These are phyloP conservation scores for Scenedesmus sp. DNA, from an alignment of 163 green algal genomes.

Conservation along the genomic window DNA sequence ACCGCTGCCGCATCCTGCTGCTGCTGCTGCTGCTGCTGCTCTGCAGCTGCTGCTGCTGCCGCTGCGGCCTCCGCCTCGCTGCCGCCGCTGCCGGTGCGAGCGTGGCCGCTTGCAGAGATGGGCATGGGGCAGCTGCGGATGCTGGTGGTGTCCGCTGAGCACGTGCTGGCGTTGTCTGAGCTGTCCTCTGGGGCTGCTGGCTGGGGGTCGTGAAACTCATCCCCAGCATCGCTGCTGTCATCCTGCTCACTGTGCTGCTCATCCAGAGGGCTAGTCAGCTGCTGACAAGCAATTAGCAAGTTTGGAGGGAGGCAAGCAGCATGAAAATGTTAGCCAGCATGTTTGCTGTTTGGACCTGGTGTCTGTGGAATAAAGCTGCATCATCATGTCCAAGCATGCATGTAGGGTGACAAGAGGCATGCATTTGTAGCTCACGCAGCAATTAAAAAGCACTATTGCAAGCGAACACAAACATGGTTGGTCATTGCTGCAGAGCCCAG, in stretches of 20 bases:
- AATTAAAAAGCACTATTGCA: not conserved
- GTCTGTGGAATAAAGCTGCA: not conserved
- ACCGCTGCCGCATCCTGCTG: conserved; percentile 29
- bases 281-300: not conserved
- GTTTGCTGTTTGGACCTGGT: too few species aligned
- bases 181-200: not conserved
- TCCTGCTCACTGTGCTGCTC: not conserved
- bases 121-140: conserved; percentile 35
- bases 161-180: conserved; percentile 22
- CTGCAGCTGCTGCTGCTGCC: not conserved
- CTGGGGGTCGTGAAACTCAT: not conserved
- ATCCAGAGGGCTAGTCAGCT: not conserved
- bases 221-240: not conserved
- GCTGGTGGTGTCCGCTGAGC: not conserved
- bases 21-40: not conserved
- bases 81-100: not conserved
- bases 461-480: not conserved
- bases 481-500: not conserved
- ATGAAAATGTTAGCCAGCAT: too few species aligned
- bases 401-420: not conserved
- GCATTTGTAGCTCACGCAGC: too few species aligned
- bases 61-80: not conserved
- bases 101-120: conserved; percentile 6
- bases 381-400: not conserved
- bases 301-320: not conserved